A percentile compares a stretch with the other conserved stretches of the same genome.
These are phyloP conservation scores for Salmacisia buchloeana DNA, from an alignment of 1,284 basidiomycete species.

Conservation along the genomic window DNA sequence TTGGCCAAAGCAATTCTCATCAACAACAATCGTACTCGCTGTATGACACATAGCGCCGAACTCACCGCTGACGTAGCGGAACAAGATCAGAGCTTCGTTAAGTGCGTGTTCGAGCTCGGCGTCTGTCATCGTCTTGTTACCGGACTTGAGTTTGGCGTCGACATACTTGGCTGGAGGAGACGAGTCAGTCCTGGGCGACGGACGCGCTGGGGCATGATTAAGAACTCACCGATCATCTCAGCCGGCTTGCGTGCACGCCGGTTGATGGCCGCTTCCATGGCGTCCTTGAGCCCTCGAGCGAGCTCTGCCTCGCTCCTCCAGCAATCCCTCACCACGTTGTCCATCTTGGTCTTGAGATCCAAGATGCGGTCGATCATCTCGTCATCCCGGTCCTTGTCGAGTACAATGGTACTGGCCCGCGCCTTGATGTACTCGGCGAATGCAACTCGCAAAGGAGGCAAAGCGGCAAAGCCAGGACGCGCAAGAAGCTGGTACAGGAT, in stretches of 20 bases:
- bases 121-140: slow-evolving; percentile 70
- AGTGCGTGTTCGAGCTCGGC: slow-evolving; percentile 65
- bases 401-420: slow-evolving; percentile 30
- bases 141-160: slow-evolving; percentile 76
- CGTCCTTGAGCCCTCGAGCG: slow-evolving; percentile 58
- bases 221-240: slow-evolving; percentile 69
- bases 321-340: slow-evolving; percentile 22
- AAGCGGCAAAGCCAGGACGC: slow-evolving; percentile 17
- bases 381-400: slow-evolving; percentile 34
- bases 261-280: slow-evolving; percentile 76
- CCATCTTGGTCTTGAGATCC: slow-evolving; percentile 32
- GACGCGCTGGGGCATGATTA: neutral
- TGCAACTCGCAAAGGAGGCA: slow-evolving; percentile 23
- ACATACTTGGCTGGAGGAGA: slow-evolving; percentile 66
- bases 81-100: slow-evolving; percentile 72
- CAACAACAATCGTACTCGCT: too few species aligned
- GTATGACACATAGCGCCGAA: neutral
- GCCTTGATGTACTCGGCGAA: slow-evolving; percentile 31
- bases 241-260: slow-evolving; percentile 78
- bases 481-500: slow-evolving; percentile 24
- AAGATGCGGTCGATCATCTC: slow-evolving; percentile 42
- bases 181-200: neutral
- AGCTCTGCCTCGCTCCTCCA: slow-evolving; percentile 43
- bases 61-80: slow-evolving; percentile 64
- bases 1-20: neutral